Conservation (phyloP, 2,329 filamentous ascomycete genomes). For the Penicillium hesseltinei region DNA sequence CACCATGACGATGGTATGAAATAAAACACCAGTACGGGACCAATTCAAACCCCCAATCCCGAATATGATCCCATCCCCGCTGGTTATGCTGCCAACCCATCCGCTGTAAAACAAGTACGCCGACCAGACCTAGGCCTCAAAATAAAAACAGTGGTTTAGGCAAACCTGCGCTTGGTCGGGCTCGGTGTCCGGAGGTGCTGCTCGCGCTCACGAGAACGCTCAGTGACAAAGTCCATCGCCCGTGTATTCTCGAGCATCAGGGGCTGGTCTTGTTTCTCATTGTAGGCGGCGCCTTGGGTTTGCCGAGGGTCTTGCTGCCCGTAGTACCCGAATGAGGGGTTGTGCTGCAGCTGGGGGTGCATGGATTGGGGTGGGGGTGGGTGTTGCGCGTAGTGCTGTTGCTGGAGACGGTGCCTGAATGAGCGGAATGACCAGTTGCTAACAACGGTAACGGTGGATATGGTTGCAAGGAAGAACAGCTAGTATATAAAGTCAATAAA, state of each 20-base stretch:
- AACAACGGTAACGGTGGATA: conserved; percentile 53
- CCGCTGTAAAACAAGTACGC: conserved; percentile 7
- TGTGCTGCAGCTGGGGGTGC: conserved; percentile 28
- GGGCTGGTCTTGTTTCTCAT: conserved; percentile 28
- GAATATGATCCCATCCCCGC: not conserved
- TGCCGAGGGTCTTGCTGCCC: conserved; percentile 20
- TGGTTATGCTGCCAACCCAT: conserved; percentile 4
- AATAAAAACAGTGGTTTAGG: conserved; percentile 13
- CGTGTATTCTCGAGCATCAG: conserved; percentile 34
- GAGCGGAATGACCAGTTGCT: conserved; percentile 61
- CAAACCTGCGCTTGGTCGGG: conserved; percentile 34
- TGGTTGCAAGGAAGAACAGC: conserved; percentile 39
- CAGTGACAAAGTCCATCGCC: conserved; percentile 32
- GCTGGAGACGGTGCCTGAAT: conserved; percentile 42
- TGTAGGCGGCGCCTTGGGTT: conserved; percentile 12
- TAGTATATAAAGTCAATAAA: conserved; percentile 24
- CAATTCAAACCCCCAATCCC: not conserved
- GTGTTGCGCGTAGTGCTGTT: conserved; percentile 29
- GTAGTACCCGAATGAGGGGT: conserved; percentile 29
- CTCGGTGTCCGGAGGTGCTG: conserved; percentile 39
- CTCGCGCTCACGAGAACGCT: conserved; percentile 32
- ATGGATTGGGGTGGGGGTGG: conserved; percentile 24
- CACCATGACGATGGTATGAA: conserved; percentile 15
- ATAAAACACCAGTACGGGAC: conserved; percentile 3
- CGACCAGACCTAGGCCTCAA: conserved; percentile 1